Evolutionary conservation across 345 rosid species (phyloP).

Genomic region (Raphanus raphanistrum): DNA sequence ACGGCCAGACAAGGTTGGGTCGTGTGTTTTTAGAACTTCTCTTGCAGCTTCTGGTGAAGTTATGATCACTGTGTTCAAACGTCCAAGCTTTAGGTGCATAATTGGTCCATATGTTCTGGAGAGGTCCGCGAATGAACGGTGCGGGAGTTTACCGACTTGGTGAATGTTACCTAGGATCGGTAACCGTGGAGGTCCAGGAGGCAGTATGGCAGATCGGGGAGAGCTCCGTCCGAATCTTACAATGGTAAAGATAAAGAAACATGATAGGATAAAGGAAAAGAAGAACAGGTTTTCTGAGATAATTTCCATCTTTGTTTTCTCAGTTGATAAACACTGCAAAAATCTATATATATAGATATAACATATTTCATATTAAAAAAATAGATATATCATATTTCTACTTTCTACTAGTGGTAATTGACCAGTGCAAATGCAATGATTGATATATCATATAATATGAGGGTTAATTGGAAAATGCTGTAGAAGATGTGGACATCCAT

Average conservation of each 20-base stretch:
- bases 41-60: slow-evolving; percentile 35
- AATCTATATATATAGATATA: too few relatives aligned
- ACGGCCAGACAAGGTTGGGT: slow-evolving; percentile 35
- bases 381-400: not conserved
- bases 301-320: not conserved
- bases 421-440: not conserved
- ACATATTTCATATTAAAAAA: too few relatives aligned
- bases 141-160: slow-evolving; percentile 40
- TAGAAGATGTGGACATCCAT: too few relatives aligned
- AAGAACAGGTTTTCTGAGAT: not conserved
- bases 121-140: slow-evolving; percentile 37
- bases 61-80: slow-evolving; percentile 12
- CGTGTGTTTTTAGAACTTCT: slow-evolving; percentile 39
- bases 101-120: slow-evolving; percentile 47
- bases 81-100: slow-evolving; percentile 41
- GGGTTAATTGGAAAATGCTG: too few relatives aligned
- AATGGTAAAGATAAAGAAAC: not conserved
- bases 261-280: slow-evolving; percentile 11
- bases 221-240: slow-evolving; percentile 1
- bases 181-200: slow-evolving; percentile 38
- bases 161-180: slow-evolving; percentile 51
- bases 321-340: not conserved
- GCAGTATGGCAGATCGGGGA: not conserved
- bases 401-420: not conserved
- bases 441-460: too few relatives aligned